A percentile compares a stretch with the other conserved stretches of the same genome.
Evolutionary conservation across 2,329 filamentous ascomycete genomes (phyloP).

Genomic region (Lachnellula subtilissima): DNA sequence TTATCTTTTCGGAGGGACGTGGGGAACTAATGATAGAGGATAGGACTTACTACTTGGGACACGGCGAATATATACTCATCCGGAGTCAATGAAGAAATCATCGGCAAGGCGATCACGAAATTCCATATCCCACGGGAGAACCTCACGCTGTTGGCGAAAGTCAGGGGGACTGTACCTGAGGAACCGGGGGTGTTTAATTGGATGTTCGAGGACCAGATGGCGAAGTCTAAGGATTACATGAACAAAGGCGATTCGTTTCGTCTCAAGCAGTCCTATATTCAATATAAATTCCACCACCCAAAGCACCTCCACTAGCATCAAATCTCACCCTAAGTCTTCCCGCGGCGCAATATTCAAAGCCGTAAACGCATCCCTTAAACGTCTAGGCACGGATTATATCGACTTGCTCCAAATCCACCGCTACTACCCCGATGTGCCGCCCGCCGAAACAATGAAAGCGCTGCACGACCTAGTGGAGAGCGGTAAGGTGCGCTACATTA

Average conservation of each 20-base stretch:
- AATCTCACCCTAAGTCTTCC: conserved; percentile 43
- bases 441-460: conserved; percentile 56
- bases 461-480: conserved; percentile 52
- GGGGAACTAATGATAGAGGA: not conserved
- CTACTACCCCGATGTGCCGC: conserved; percentile 44
- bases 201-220: conserved; percentile 36
- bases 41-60: conserved; percentile 55
- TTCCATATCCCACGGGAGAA: conserved; percentile 51
- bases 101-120: conserved; percentile 54
- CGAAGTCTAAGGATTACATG: conserved; percentile 43
- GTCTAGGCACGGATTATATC: conserved; percentile 52
- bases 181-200: conserved; percentile 24
- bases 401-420: conserved; percentile 58
- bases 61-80: conserved; percentile 51
- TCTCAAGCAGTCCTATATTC: no score
- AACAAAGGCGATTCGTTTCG: conserved; percentile 29
- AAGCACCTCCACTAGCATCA: not conserved
- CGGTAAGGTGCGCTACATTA: conserved; percentile 52
- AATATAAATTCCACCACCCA: conserved; percentile 12
- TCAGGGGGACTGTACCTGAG: conserved; percentile 44
- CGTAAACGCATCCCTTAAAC: conserved; percentile 53
- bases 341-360: conserved; percentile 61
- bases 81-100: conserved; percentile 46
- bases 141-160: conserved; percentile 53
- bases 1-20: not conserved